Percentiles rank a stretch among this genome's conserved stretches.
Conservation (phyloP, 108 stramenopile genomes). For the Licmophora abbreviata region DNA sequence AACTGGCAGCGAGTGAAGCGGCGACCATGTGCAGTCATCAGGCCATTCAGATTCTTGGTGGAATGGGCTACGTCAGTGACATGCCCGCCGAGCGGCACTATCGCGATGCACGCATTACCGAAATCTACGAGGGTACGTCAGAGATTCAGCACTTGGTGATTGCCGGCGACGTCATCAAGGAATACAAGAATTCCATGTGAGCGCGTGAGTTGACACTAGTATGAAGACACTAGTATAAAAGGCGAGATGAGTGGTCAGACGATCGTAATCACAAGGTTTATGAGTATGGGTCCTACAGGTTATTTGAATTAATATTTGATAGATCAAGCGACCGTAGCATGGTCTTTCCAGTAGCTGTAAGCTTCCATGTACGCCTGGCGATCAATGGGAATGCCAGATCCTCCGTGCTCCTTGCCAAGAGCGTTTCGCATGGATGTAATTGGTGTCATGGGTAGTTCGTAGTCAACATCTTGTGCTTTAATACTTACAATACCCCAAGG, state of each 20-base stretch:
- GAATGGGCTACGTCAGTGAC: constrained; percentile 94
- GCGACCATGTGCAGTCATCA: constrained; percentile 95
- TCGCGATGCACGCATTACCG: constrained; percentile 96
- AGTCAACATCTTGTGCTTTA: constrained; percentile 90
- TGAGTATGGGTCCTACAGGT: too few species aligned
- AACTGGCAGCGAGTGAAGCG: constrained; percentile 90
- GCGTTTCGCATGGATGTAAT: constrained; percentile 98
- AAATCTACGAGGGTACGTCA: constrained; percentile 96
- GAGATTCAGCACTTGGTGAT: constrained; percentile 96
- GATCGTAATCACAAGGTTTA: too few species aligned
- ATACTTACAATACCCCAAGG: constrained; percentile 98
- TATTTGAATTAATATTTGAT: too few species aligned
- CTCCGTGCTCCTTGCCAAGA: constrained; percentile 89
- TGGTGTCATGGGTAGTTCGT: constrained; percentile 95
- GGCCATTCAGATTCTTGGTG: constrained; percentile 93
- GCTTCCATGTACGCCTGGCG: constrained; percentile 76
- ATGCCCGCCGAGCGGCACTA: constrained; percentile 98
- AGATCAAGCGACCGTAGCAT: constrained; percentile 60
- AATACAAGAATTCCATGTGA: constrained; percentile 44
- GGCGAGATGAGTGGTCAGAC: too few species aligned
- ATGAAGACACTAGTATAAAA: too few species aligned
- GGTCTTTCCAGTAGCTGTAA: constrained; percentile 78
- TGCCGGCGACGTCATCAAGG: constrained; percentile 89
- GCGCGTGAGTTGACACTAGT: too few species aligned
- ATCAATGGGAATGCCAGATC: constrained; percentile 75